Evolutionary conservation across 768 basidiomycete species (phyloP), one percentile per base, ranked within the genome.

Genomic region (Mycena amicta): DNA sequence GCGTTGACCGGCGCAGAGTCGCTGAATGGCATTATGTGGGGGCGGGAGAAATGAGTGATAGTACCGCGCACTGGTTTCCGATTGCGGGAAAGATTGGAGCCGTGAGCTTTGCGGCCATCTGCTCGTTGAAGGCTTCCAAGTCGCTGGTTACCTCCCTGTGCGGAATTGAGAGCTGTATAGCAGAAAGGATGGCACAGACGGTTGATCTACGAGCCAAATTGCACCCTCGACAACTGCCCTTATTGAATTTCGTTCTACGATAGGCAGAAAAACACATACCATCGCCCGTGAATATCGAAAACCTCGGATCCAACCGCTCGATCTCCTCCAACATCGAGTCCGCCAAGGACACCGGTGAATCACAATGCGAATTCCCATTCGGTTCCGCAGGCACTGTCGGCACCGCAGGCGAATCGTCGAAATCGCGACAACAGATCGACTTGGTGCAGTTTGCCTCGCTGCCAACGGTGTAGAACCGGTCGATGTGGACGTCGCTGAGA

Each of bases 401-500:
- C 2, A 79, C 70, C 0, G 72, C 70, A 6, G 66, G 64, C 0
- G 73, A 68, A 50, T 79, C 80, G 1, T 76, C 67, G 57, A 76
- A 85, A 40, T 80, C 73, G 52, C 85, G 75, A 67, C 86, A 87
- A 67, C 86, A 87, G 16, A 88, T 81, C 2, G 81, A 81, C 64
- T 85, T 85, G n/a, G 79, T 81, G 70, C 86, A 88, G 40, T 78
- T 76, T 1, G 79, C 78, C 26, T 86, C 82, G 4, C 83, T 66
- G 18, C 83, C 85, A 28, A 84, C 84, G 22, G 74, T 70, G 64
- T 87, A 87, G 5, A 75, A 63, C 27, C 83, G 72, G 63, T 87
- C 86, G 33, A 88, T 81, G 62, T 88, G 86, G 4, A 81, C 80
- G 65, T 87, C 86, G 63, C 82, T 84, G 66, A 88, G 79, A 65